Conservation (phyloP, 106 monocot genomes). For the Xerophyta viscosa region DNA sequence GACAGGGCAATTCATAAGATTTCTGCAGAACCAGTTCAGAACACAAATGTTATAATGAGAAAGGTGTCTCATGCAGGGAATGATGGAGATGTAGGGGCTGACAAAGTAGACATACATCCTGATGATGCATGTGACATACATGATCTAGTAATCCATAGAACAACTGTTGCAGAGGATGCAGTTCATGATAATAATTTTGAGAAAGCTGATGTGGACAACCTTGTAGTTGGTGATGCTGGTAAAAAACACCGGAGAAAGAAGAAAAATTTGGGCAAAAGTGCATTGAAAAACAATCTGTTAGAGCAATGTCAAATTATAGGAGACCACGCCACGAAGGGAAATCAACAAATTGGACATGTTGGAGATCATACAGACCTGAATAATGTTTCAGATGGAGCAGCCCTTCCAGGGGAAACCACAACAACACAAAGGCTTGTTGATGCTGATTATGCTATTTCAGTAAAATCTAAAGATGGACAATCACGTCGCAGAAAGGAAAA, state of each 20-base stretch:
- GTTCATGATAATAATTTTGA: background rate
- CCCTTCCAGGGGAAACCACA: background rate
- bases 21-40: background rate
- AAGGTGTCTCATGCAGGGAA: background rate
- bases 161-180: constrained; percentile 1
- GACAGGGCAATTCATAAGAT: background rate
- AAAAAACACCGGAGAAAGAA: constrained; percentile 5
- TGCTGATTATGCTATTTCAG: background rate
- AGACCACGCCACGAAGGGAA: no score
- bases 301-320: no score
- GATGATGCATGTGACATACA: background rate
- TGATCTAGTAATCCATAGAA: background rate
- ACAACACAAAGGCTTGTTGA: background rate
- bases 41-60: background rate
- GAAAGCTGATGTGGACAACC: constrained; percentile 3
- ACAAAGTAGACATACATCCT: background rate
- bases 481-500: background rate
- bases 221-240: background rate
- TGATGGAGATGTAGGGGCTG: background rate
- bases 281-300: background rate
- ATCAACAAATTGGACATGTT: no score
- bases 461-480: background rate
- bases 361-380: no score
- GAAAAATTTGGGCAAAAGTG: constrained; percentile 1
- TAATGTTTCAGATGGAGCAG: background rate